A percentile compares a stretch with the other conserved stretches of the same genome.
Conservation (phyloP, 2,329 filamentous ascomycete genomes). For the Ceratocystis huliohia region DNA sequence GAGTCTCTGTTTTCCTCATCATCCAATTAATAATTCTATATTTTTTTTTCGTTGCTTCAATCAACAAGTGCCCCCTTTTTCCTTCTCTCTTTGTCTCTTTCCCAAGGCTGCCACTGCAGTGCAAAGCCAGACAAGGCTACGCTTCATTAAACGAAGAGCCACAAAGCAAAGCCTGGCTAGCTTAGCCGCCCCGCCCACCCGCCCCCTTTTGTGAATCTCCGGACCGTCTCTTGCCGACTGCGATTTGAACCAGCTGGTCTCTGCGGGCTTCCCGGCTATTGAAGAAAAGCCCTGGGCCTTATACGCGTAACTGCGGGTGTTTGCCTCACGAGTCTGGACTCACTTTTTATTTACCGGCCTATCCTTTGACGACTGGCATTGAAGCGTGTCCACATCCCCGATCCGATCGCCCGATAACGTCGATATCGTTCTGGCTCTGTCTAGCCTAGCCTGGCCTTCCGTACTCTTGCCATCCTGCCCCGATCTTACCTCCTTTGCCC, state of each 20-base stretch:
- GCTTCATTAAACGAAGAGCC: neutral
- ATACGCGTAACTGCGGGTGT: no score
- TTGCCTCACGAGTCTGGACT: no score
- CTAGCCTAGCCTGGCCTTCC: neutral
- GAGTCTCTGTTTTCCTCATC: neutral
- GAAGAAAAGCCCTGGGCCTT: no score
- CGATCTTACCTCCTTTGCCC: neutral
- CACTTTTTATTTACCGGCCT: neutral
- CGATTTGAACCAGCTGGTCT: no score
- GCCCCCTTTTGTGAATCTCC: conserved; percentile 1
- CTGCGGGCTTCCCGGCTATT: no score
- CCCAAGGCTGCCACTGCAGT: neutral
- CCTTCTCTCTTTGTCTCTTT: neutral
- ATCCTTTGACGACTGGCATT: neutral
- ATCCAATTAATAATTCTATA: conserved; percentile 1
- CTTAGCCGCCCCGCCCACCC: neutral
- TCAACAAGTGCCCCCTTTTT: neutral
- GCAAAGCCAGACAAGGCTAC: neutral
- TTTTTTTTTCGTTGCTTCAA: neutral
- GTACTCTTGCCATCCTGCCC: neutral
- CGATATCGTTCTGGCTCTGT: neutral
- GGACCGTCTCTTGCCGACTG: no score
- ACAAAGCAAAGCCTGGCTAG: neutral
- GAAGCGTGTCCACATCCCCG: conserved; percentile 2
- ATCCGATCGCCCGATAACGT: neutral